Percentiles rank a stretch among this genome's conserved stretches.
Conservation (phyloP, 2,329 filamentous ascomycete genomes). For the Berkeleyomyces basicola region DNA sequence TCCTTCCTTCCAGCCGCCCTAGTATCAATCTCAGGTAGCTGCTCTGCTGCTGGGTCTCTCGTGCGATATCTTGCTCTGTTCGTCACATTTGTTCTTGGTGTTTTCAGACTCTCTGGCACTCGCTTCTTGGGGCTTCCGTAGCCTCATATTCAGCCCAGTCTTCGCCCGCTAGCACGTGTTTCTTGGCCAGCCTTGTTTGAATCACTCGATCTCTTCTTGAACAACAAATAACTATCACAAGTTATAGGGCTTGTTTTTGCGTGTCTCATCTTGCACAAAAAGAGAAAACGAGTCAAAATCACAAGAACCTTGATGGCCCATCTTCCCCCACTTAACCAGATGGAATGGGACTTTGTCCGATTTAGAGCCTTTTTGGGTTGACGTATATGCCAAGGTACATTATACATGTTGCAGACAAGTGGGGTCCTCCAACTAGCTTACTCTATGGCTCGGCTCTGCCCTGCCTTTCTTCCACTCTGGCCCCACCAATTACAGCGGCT, state of each 20-base stretch:
- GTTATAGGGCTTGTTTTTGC: background rate
- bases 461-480: background rate
- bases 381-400: background rate
- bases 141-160: background rate
- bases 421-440: background rate
- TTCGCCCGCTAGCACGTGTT: background rate
- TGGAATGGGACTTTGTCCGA: conserved; percentile 6
- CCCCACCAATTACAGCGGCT: background rate
- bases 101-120: background rate
- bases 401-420: background rate
- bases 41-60: background rate
- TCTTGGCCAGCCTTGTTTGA: background rate
- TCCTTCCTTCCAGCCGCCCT: background rate
- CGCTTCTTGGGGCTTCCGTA: background rate
- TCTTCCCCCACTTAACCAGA: background rate
- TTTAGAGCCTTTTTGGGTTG: conserved; percentile 1
- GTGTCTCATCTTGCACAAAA: background rate
- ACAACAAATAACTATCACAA: too few species aligned
- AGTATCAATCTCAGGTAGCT: background rate
- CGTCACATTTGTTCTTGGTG: background rate
- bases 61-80: background rate
- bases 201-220: too few species aligned
- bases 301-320: conserved; percentile 12
- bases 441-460: background rate
- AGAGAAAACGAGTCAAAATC: background rate